Evolutionary conservation across 2,329 filamentous ascomycete species (phyloP).

Genomic region (Cercospora sojina): DNA sequence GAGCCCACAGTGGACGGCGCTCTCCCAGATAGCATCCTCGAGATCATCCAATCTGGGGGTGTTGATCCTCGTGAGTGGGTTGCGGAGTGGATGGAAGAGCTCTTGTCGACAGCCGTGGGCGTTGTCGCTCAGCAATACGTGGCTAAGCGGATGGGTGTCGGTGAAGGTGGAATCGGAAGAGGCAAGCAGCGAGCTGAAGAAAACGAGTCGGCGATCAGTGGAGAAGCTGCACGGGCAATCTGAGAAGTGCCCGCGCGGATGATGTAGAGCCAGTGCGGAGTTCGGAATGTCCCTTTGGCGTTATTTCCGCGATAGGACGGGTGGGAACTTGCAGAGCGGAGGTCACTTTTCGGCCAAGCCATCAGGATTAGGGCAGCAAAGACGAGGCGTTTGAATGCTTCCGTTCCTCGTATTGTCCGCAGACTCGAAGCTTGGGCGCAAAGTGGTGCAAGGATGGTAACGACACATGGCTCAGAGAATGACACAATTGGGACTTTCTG

Average conservation of each 20-base stretch:
- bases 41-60: constrained; percentile 71
- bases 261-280: background rate
- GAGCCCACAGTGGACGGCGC: constrained; percentile 50
- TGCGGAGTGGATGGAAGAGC: constrained; percentile 93
- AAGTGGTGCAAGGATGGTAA: background rate
- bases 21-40: constrained; percentile 79
- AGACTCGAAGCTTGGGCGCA: background rate
- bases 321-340: background rate
- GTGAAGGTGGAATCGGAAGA: constrained; percentile 67
- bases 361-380: background rate
- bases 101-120: constrained; percentile 73
- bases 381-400: background rate
- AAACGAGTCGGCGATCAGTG: constrained; percentile 52
- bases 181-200: constrained; percentile 57
- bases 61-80: constrained; percentile 97
- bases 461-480: constrained; percentile 24
- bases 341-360: background rate
- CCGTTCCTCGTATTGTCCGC: background rate
- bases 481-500: constrained; percentile 25
- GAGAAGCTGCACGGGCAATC: constrained; percentile 59
- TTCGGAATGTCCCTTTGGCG: background rate
- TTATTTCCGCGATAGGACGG: background rate
- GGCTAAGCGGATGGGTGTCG: constrained; percentile 91
- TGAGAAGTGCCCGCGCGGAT: constrained; percentile 15
- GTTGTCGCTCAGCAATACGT: constrained; percentile 94